Base-by-base conservation (phyloP, 2,329 filamentous ascomycete genomes). In the Cryphonectria radicalis region DNA sequence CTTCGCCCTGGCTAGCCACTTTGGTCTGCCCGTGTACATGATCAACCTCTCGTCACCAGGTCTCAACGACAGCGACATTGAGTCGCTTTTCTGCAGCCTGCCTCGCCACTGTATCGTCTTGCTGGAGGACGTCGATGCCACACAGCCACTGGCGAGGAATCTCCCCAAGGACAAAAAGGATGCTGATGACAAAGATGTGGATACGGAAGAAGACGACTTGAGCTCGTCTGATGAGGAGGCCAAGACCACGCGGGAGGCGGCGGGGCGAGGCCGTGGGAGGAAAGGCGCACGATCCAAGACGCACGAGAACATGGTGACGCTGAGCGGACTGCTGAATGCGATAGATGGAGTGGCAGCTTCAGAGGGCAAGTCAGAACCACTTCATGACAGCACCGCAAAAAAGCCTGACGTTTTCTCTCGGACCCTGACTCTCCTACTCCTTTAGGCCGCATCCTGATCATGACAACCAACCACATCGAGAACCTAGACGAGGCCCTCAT, bases 401-500 rank as follows among this genome's bases (percentile, higher is more conserved):
- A 19, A 50, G 42, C 13, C 43, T 37, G 42, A 42, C 22, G 19
- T 6, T 42, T 43, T n/a, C n/a, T 60, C 32, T 25, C 5, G 2
- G 32, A 32, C 4, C 3, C 32, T 32, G 3, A 32, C 32, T 32
- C 32, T 32, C 32, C 32, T 32, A 42, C 19, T 5, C 6, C 4
- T 3, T 10, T 35, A 72, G 71, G 71, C 4, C 71, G 71, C 19
- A 72, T 72, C 14, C 53, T 72, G 4, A 72, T 72, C 22, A 72
- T 72, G 71, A 70, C 71, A 8, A 72, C 71, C 6, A 72, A 72
- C 37, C 68, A 70, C 32, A 68, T 72, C 43, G 68, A 72, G 42
- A 63, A 68, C 40, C 65, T 72, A 6, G 71, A 72, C 60, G 71
- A 70, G 25, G 71, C 71, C 2, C 68, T 72, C n/a, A 72, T 72